A percentile compares a stretch with the other conserved stretches of the same genome.
Evolutionary conservation across 2,329 filamentous ascomycete species (phyloP).

Genomic region (Fusarium pseudocircinatum): DNA sequence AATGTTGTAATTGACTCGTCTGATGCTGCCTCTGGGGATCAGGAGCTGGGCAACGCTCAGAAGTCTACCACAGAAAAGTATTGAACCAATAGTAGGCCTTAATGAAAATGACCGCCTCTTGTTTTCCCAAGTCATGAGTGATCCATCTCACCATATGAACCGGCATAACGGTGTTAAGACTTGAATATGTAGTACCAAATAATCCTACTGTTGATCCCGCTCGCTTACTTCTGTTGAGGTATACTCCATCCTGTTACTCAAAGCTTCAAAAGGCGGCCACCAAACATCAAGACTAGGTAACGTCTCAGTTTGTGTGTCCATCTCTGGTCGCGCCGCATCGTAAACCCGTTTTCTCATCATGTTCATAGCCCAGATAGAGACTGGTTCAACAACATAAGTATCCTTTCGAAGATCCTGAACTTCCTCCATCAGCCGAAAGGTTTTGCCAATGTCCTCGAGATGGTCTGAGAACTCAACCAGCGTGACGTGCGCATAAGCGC

Average conservation of each 20-base stretch:
- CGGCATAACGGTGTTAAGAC: fast-evolving
- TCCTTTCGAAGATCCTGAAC: not conserved
- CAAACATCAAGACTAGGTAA: not conserved
- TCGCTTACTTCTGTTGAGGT: not conserved
- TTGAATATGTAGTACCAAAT: fast-evolving
- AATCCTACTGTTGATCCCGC: not conserved
- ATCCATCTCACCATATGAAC: no score
- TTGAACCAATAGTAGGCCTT: fast-evolving
- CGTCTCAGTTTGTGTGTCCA: fast-evolving
- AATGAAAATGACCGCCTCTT: fast-evolving
- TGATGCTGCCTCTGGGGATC: not conserved
- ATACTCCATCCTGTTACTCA: not conserved
- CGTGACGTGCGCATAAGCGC: not conserved
- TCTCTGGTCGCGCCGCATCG: not conserved
- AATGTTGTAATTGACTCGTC: not conserved
- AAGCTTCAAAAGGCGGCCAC: not conserved
- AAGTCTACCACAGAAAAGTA: not conserved
- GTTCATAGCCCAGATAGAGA: not conserved
- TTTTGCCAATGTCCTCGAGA: not conserved
- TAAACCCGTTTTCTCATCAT: not conserved
- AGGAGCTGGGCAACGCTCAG: not conserved
- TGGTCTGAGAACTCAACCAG: not conserved
- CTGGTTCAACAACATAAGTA: not conserved
- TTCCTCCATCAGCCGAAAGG: not conserved
- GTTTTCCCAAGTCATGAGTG: fast-evolving